Conservation (phyloP, 164 flowering plant genomes). For the Nelumbo lutea region DNA sequence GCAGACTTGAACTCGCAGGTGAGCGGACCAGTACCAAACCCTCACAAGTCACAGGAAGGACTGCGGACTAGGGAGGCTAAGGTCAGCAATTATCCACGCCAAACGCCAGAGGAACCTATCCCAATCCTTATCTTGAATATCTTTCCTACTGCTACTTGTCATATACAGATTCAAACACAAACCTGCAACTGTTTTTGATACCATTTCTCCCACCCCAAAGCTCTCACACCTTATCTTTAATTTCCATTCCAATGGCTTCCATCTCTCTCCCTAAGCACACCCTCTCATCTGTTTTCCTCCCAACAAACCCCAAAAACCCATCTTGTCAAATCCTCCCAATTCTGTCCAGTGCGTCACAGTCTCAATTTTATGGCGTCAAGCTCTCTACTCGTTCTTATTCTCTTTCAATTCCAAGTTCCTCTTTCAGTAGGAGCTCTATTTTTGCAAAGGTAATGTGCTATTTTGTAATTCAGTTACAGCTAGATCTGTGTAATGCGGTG, state of each 20-base stretch:
- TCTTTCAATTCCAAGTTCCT: constrained; percentile 25
- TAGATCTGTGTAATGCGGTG: not conserved
- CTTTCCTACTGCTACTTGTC: too few relatives aligned
- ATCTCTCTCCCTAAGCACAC: constrained; percentile 43
- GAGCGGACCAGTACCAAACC: too few relatives aligned
- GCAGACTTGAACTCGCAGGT: too few relatives aligned
- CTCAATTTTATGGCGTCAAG: constrained; percentile 61
- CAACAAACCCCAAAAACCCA: constrained; percentile 31
- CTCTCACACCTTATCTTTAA: not conserved
- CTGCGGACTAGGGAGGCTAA: not conserved
- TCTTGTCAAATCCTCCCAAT: constrained; percentile 25
- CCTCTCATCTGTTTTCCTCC: constrained; percentile 31
- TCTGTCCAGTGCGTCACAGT: constrained; percentile 48
- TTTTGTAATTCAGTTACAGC: constrained; percentile 7
- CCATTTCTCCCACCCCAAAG: not conserved
- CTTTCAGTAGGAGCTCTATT: constrained; percentile 28
- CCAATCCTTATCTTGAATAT: not conserved
- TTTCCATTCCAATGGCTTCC: constrained; percentile 38
- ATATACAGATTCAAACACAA: too few relatives aligned
- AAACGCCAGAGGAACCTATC: constrained; percentile 13
- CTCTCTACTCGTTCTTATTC: constrained; percentile 30
- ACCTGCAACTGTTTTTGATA: too few relatives aligned
- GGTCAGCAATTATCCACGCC: constrained; percentile 21
- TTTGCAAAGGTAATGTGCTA: constrained; percentile 54
- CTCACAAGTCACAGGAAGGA: too few relatives aligned